Evolutionary conservation across 768 basidiomycete species (phyloP).

Genomic region (Dioszegia crocea): DNA sequence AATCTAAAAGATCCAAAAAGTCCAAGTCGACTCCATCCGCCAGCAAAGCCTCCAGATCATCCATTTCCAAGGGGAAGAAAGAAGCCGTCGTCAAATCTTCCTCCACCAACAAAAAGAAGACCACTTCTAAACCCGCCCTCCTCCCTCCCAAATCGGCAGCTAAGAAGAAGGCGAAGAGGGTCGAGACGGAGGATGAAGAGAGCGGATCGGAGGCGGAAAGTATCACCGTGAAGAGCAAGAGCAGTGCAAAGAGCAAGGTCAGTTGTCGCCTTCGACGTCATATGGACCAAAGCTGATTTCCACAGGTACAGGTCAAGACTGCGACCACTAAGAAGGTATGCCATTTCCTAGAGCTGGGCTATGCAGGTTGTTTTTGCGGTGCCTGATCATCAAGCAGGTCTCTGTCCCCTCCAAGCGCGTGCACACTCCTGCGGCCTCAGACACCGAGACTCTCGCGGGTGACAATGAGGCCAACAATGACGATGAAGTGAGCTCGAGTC

Average conservation of each 20-base stretch:
- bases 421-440: not conserved
- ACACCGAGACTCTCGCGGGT: not conserved
- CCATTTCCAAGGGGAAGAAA: not conserved
- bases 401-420: not conserved
- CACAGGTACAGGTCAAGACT: not conserved
- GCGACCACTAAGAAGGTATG: not conserved
- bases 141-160: not conserved
- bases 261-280: not conserved
- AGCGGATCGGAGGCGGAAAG: not conserved
- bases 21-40: not conserved
- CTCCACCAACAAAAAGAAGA: not conserved
- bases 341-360: no score
- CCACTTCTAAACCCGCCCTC: not conserved
- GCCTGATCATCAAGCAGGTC: not conserved
- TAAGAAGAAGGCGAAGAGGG: conserved; percentile 1
- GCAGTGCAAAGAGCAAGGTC: not conserved
- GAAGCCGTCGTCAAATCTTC: not conserved
- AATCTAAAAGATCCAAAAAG: not conserved
- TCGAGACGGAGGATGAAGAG: not conserved
- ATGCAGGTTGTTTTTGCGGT: no score
- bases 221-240: not conserved
- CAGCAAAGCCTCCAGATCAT: not conserved
- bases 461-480: not conserved
- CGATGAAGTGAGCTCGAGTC: not conserved
- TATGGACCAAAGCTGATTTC: not conserved